Conservation (phyloP, 176 grass and related monocot species). For the Themeda triandra region DNA sequence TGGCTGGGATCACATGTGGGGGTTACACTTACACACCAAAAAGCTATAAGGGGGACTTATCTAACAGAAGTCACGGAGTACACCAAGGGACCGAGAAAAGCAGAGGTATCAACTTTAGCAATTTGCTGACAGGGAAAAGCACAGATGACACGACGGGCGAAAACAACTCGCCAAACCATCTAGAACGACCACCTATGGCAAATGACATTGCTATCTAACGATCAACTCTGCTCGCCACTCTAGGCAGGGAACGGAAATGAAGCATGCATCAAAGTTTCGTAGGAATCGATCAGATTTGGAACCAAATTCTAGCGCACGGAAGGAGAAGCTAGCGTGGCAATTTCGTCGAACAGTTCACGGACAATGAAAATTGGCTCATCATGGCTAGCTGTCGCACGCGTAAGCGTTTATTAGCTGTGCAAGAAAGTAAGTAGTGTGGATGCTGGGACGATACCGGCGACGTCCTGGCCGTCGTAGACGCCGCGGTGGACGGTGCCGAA, state of each 20-base stretch:
- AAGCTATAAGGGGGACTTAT: constrained; percentile 38
- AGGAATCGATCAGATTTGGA: constrained; percentile 1
- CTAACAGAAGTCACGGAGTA: constrained; percentile 58
- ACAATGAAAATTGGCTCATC: neutral
- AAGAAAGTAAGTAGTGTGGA: neutral
- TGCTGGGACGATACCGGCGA: constrained; percentile 63
- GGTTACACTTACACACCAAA: constrained; percentile 35
- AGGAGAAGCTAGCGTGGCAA: neutral
- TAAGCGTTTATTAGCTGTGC: neutral
- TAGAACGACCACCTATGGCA: constrained; percentile 21
- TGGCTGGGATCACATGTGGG: constrained; percentile 79
- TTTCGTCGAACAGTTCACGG: constrained; percentile 41
- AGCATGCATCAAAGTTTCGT: neutral
- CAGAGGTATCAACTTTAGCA: constrained; percentile 44
- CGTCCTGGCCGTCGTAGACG: constrained; percentile 97
- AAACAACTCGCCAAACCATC: constrained; percentile 27
- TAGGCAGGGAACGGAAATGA: neutral
- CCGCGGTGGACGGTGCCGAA: constrained; percentile 96
- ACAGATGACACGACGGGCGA: constrained; percentile 34
- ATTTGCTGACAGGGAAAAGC: constrained; percentile 54
- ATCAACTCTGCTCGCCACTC: constrained; percentile 6
- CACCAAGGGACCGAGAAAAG: constrained; percentile 46
- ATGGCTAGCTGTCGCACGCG: neutral
- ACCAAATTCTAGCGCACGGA: neutral
- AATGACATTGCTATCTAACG: constrained; percentile 30